Conservation (phyloP, 768 basidiomycete species). For the Nidularia sp. region DNA sequence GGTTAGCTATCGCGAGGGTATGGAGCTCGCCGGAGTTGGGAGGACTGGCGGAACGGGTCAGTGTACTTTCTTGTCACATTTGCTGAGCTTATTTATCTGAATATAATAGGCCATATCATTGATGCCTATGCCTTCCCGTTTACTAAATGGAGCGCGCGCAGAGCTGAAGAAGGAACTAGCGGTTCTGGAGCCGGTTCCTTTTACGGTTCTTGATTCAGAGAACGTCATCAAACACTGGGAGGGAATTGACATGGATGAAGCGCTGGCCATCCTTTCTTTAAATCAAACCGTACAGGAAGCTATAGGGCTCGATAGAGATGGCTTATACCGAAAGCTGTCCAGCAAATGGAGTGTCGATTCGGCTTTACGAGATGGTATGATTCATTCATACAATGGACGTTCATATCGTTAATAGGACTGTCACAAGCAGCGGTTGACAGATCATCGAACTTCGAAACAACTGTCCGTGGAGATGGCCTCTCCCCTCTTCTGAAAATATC, state of each 20-base stretch:
- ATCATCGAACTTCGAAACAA: constrained; percentile 46
- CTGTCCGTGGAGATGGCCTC: constrained; percentile 59
- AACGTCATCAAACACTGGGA: constrained; percentile 33
- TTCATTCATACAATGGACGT: neutral
- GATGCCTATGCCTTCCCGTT: no score
- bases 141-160: no score
- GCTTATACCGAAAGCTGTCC: constrained; percentile 50
- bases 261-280: constrained; percentile 53
- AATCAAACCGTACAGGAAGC: constrained; percentile 54
- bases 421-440: constrained; percentile 51
- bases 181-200: no score
- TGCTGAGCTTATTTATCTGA: no score
- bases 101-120: no score
- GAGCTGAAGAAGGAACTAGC: no score
- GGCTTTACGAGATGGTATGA: constrained; percentile 59
- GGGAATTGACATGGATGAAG: constrained; percentile 48
- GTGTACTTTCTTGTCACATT: neutral
- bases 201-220: no score
- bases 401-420: neutral
- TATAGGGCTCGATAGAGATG: constrained; percentile 57
- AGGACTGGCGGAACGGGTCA: constrained; percentile 52
- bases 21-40: constrained; percentile 64
- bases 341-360: constrained; percentile 69
- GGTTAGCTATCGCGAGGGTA: constrained; percentile 63
- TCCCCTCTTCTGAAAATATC: constrained; percentile 78